Conservation (phyloP, 2,329 filamentous ascomycete genomes). For the Venturia aucupariae region DNA sequence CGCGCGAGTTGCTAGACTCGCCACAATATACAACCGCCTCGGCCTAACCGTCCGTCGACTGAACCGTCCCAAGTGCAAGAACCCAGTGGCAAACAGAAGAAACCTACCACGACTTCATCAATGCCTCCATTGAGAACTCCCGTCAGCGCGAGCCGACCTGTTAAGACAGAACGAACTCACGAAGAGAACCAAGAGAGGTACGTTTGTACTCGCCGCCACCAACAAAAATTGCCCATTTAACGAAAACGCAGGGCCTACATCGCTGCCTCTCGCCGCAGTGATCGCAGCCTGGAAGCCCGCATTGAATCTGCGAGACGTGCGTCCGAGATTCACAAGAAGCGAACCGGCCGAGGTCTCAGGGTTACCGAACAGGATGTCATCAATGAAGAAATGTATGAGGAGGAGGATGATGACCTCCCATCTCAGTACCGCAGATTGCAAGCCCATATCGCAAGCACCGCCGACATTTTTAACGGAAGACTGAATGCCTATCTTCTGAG, state of each 20-base stretch:
- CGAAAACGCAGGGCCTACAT: constrained; percentile 63
- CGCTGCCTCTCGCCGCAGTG: constrained; percentile 76
- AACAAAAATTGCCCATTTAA: background rate
- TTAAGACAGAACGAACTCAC: constrained; percentile 64
- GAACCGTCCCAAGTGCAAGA: background rate
- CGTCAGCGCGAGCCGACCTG: constrained; percentile 27
- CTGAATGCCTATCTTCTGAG: constrained; percentile 9
- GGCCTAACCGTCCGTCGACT: background rate
- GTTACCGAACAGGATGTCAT: constrained; percentile 80
- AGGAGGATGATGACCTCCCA: constrained; percentile 66
- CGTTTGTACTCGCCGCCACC: constrained; percentile 16
- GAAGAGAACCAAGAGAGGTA: constrained; percentile 71
- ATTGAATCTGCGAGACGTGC: constrained; percentile 80
- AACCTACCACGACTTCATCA: constrained; percentile 7
- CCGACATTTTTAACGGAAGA: constrained; percentile 9
- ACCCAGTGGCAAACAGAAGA: background rate
- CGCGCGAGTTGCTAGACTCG: constrained; percentile 7
- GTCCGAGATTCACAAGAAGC: constrained; percentile 82
- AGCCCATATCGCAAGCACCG: constrained; percentile 7
- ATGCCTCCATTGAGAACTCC: constrained; percentile 32
- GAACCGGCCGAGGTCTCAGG: constrained; percentile 72
- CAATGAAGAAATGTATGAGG: constrained; percentile 94
- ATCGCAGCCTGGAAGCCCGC: constrained; percentile 78
- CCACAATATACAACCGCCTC: background rate
- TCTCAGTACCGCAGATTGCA: constrained; percentile 11